phyloP scores from a whole-genome alignment of 805 yeast genomes.

The Myxozyma lipomycoides region DNA sequence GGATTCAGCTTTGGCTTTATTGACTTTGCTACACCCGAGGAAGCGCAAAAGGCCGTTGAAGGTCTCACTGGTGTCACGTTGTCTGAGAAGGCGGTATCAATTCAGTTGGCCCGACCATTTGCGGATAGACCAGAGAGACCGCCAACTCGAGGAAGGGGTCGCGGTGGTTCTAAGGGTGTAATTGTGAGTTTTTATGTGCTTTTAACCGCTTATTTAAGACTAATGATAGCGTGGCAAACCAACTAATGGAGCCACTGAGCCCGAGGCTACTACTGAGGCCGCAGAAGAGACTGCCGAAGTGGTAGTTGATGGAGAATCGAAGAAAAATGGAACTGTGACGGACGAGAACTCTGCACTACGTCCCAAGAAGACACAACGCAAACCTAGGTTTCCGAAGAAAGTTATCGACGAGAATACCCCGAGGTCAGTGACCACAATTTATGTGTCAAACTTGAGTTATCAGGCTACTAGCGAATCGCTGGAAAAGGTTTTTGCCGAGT shows the following conservation, averaged over 20 bases:
- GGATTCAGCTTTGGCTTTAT: constrained; percentile 56
- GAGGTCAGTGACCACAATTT: constrained; percentile 52
- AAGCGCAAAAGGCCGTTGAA: constrained; percentile 44
- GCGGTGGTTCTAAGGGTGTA: not conserved
- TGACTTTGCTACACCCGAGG: constrained; percentile 44
- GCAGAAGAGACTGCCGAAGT: not conserved
- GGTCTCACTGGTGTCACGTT: constrained; percentile 41
- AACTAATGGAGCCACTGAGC: not conserved
- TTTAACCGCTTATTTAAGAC: not conserved
- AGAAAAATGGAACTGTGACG: constrained; percentile 1
- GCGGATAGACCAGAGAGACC: constrained; percentile 7
- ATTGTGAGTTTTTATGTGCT: not conserved
- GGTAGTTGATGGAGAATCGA: constrained; percentile 2
- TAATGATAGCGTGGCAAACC: not conserved
- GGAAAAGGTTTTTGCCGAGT: constrained; percentile 35
- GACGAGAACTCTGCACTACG: constrained; percentile 7
- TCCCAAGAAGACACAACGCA: constrained; percentile 6
- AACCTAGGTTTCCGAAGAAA: no score
- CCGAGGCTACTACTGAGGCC: not conserved
- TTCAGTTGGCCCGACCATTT: constrained; percentile 26
- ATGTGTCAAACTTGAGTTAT: constrained; percentile 57
- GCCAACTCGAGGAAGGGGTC: constrained; percentile 4
- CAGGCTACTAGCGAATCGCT: constrained; percentile 34
- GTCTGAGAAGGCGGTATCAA: constrained; percentile 30
- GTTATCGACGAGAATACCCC: constrained; percentile 46